These are phyloP conservation scores for Blastobotrys buckinghamii DNA, from an alignment of 1,139 yeast genomes.

Conservation along the genomic window DNA sequence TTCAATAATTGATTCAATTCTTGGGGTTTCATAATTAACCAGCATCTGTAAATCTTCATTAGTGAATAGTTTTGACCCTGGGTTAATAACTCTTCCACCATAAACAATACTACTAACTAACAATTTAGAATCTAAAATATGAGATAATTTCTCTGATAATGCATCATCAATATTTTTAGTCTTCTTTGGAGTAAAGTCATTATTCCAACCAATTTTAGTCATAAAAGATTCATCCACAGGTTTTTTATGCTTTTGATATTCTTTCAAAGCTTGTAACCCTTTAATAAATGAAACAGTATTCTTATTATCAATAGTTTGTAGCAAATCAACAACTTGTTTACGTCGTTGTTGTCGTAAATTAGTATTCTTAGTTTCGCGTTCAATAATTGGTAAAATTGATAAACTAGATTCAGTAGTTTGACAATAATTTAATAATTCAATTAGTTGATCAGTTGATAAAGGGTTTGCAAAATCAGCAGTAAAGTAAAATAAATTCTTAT, in stretches of 20 bases:
- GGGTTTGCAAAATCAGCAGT: constrained; percentile 47
- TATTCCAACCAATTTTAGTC: constrained; percentile 1
- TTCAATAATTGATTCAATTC: constrained; percentile 23
- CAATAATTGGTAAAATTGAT: constrained; percentile 12
- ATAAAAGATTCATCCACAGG: background rate
- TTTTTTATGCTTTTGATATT: background rate
- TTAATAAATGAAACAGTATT: background rate
- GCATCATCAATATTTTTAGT: background rate
- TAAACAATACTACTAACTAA: constrained; percentile 9
- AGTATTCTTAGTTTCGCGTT: constrained; percentile 7
- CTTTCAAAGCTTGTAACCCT: constrained; percentile 4
- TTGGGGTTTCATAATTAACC: constrained; percentile 24
- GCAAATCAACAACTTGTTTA: constrained; percentile 1
- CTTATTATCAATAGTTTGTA: constrained; percentile 3
- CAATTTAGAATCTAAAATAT: background rate
- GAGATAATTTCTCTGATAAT: background rate
- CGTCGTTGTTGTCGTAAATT: constrained; percentile 5
- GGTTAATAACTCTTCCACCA: constrained; percentile 17
- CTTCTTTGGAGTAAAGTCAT: background rate
- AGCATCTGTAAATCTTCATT: constrained; percentile 20
- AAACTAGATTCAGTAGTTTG: background rate
- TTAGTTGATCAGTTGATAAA: constrained; percentile 40
- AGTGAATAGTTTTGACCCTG: constrained; percentile 1
- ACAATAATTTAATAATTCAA: constrained; percentile 32
- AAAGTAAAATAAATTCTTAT: constrained; percentile 19